Evolutionary conservation across 1,139 yeast species (phyloP), one percentile per base, ranked within the genome.

Genomic region (Pichia sp.): DNA sequence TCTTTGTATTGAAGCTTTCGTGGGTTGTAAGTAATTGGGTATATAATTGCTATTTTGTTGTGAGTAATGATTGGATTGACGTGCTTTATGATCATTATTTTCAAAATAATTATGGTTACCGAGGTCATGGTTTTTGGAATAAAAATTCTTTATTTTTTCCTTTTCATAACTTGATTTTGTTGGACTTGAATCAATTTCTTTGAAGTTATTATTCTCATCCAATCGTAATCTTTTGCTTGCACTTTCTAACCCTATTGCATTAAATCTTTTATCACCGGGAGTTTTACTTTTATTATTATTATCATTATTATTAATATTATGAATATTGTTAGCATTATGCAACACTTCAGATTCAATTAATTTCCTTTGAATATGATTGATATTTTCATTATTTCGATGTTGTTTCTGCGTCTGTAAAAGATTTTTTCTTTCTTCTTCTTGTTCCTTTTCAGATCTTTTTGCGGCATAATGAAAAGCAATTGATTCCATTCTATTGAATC

Each of bases 401-500:
- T 36, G 25, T 19, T 36, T 36, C 10, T 36, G 41, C 14, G n/a
- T 16, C 46, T 28, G 30, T 47, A 45, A 25, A 11, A 29, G 2
- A 44, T 42, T 46, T 41, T 33, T 36, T 22, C 19, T 47, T 47
- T 43, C 14, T 29, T 25, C 19, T 28, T 29, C 36, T 5, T 41
- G n/a, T 45, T 43, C 36, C 30, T 30, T 36, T 28, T 47, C 41
- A 45, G 44, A 29, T 50, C 49, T 29, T 52, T 53, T 19, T 58
- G 69, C 68, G 1, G 70, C 68, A 49, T 67, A 67, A 49, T 67
- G 70, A 5, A 62, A 55, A 11, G 63, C 55, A n/a, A 68, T 67
- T 3, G 70, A 66, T 28, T 68, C 70, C 70, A 67, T 66, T 44
- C 64, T 58, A 46, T 57, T 61, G 46, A 68, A 67, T 41, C 64